Evolutionary conservation across 352 stramenopile species (phyloP), one percentile per base, ranked within the genome.

Genomic region (Elongisporangium anandrum): DNA sequence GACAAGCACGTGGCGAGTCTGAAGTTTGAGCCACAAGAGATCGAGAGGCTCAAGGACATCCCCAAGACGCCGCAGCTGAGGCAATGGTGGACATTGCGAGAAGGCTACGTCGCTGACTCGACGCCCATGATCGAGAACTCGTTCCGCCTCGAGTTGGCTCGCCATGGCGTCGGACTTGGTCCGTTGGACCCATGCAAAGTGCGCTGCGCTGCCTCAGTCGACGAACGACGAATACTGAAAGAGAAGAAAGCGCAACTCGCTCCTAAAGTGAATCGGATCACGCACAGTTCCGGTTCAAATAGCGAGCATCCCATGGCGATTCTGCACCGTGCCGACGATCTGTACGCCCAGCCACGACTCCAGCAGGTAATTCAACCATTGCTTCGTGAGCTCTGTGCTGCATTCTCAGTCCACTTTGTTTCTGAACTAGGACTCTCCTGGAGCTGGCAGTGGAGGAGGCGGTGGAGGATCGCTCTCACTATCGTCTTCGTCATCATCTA

Each of bases 21-120:
- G 13, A 70, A 72, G 58, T 88, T 87, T 59, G 72, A 89, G 38
- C 75, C 77, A 15, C 62, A 56, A 2, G 77, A 88, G 55, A 73
- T 88, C 57, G 68, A 78, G 64, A 61, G 77, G 0, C 59, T 87
- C 8, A 39, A 50, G 7, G 76, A 87, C 39, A 84, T 85, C 38
- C 81, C 81, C 20, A 85, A 79, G 29, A 61, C 66, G 0, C 49
- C 69, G 3, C 58, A 83, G 22, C 65, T 88, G 7, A 21, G 55
- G 7, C 59, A 70, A 45, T 92, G 83, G 83, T 92, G 83, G 83
- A 85, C 68, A 22, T 60, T 64, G 13, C 64, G 72, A 21, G 53
- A 68, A 2, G 83, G 77, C 5, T 91, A 93, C 54, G 74, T 91
- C 1, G 73, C 77, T 3, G 73, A 88, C 17, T 74, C 81, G n/a